phyloP scores from a whole-genome alignment of 371 early-diverging fungal genomes.

The Mortierella sp. region DNA sequence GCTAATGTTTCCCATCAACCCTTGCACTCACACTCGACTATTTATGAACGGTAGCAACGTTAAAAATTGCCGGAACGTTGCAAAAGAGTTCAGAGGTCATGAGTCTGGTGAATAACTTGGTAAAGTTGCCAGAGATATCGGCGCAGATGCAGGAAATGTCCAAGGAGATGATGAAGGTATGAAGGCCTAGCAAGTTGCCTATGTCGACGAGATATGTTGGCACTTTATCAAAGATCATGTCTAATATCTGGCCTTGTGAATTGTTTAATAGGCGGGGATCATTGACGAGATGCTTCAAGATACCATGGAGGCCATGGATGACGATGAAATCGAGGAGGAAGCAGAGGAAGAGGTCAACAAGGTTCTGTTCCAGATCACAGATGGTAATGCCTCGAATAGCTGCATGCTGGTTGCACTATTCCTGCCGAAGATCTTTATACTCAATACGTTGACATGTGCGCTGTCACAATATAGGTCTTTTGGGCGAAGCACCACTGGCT shows the following conservation, averaged over 20 bases:
- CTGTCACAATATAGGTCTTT: conserved; percentile 59
- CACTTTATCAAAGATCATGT: too few species aligned
- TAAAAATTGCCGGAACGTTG: conserved; percentile 90
- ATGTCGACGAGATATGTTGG: too few species aligned
- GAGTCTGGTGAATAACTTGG: conserved; percentile 87
- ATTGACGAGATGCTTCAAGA: conserved; percentile 97
- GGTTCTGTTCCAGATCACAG: conserved; percentile 88
- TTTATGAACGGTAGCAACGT: conserved; percentile 62
- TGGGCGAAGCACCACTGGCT: conserved; percentile 75
- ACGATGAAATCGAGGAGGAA: conserved; percentile 93
- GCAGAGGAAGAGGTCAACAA: conserved; percentile 95
- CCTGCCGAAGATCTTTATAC: too few species aligned
- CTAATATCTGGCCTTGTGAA: background rate
- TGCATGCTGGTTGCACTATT: too few species aligned
- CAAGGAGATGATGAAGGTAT: conserved; percentile 94
- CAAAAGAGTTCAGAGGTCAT: conserved; percentile 92
- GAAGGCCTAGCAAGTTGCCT: background rate
- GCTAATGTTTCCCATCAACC: too few species aligned
- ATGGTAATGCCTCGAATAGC: conserved; percentile 81
- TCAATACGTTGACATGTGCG: too few species aligned
- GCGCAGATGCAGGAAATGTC: conserved; percentile 90
- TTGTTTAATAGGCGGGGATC: conserved; percentile 79
- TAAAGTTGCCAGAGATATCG: conserved; percentile 88
- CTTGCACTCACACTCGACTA: too few species aligned
- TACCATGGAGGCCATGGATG: conserved; percentile 88